Percentiles rank a stretch among this genome's conserved stretches.
Evolutionary conservation across 345 rosid species (phyloP).

Genomic region (Odontarrhena argentea): DNA sequence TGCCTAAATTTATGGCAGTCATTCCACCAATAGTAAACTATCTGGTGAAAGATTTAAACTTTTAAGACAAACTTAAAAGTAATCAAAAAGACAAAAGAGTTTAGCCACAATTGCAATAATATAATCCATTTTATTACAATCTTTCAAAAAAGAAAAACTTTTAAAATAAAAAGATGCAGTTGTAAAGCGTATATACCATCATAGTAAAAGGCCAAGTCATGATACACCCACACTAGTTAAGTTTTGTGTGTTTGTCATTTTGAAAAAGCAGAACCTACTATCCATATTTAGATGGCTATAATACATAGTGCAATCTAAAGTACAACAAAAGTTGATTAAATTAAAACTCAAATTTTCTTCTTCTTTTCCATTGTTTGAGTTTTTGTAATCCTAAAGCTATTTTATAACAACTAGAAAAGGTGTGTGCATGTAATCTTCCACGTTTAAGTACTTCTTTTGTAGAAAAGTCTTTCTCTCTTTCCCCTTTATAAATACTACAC

Average conservation of each 20-base stretch:
- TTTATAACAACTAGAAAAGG: slow-evolving; percentile 5
- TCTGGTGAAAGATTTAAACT: slow-evolving; percentile 30
- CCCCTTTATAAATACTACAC: slow-evolving; percentile 44
- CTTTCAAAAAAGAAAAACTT: background rate
- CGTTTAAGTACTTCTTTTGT: slow-evolving; percentile 34
- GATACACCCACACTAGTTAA: slow-evolving; percentile 20
- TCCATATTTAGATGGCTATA: slow-evolving; percentile 37
- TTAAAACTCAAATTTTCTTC: background rate
- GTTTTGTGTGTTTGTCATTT: slow-evolving; percentile 21
- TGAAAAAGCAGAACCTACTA: slow-evolving; percentile 32
- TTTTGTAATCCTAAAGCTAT: slow-evolving; percentile 26
- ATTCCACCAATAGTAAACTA: slow-evolving; percentile 31
- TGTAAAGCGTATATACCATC: slow-evolving; percentile 39
- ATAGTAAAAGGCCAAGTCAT: slow-evolving; percentile 40
- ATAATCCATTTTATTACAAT: slow-evolving; percentile 6
- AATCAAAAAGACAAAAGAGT: slow-evolving; percentile 24
- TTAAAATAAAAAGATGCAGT: slow-evolving; percentile 17
- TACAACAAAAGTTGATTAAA: slow-evolving; percentile 35
- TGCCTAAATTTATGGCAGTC: slow-evolving; percentile 28
- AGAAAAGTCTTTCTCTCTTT: slow-evolving; percentile 23
- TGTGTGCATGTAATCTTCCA: slow-evolving; percentile 30
- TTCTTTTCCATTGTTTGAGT: slow-evolving; percentile 25
- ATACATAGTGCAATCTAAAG: slow-evolving; percentile 43
- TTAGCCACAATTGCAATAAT: slow-evolving; percentile 29
- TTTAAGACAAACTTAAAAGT: slow-evolving; percentile 36